Base-by-base conservation (phyloP, 1,284 basidiomycete species). In the Cutaneotrichosporon curvatum region DNA sequence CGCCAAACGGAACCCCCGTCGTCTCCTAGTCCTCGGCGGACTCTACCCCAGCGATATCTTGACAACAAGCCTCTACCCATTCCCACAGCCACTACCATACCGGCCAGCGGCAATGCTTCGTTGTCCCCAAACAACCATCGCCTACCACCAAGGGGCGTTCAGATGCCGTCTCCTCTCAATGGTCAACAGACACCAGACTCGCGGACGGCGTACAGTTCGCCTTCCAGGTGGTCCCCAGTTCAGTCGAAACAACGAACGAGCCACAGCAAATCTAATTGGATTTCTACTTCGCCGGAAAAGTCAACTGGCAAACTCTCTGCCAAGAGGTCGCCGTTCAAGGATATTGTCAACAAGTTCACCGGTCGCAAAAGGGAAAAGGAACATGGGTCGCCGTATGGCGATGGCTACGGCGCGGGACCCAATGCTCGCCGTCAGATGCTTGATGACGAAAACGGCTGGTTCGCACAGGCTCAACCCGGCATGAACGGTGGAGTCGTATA, bases 11-110 rank as follows among this genome's bases (percentile, higher is more conserved):
- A 8, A 21, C 18, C 41, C 15, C 37, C 37, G 3, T 21, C 28
- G 14, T 35, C 45, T 8, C 32, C 43, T 10, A 37, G 43, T 8
- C 23, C 37, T 21, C 22, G 22, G 33, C 20, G 33, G 8, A 7
- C 25, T 19, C 16, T 45, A 32, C 30, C 45, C 38, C 35, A 47
- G 30, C 25, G 23, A 52, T 65, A 68, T 35, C 57, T 68, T 14
- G 59, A 62, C 35, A 32, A 54, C 14, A 66, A 68, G 47, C 65
- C 65, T n/a, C 50, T 68, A 11, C 65, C 65, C 4, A 53, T 62
- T 11, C 65, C 63, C 1, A 31, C 46, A 0, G 55, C 55, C 4
- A 55, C 45, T 10, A 40, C 50, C 19, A 47, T 57, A 10, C 58
- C 52, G 8, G 48, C 55, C 5, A 40, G 37, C 4, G 32, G 28